Evolutionary conservation across 202 grass and related monocot genomes (phyloP).

Genomic region (Miscanthus sacchariflorus): DNA sequence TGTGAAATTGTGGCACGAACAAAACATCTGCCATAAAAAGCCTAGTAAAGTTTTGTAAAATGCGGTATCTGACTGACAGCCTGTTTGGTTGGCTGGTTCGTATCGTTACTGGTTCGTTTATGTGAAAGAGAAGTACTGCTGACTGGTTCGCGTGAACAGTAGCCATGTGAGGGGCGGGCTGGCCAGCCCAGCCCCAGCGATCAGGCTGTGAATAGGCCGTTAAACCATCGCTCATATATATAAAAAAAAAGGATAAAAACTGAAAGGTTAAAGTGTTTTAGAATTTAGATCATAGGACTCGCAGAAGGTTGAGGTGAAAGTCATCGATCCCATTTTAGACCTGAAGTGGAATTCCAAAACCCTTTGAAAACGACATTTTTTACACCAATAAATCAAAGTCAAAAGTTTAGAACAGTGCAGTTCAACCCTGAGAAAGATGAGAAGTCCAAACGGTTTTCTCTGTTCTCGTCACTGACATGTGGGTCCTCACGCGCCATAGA

Average conservation of each 20-base stretch:
- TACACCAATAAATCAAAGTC: background rate
- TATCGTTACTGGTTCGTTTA: no score
- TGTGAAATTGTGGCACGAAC: background rate
- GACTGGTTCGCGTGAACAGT: no score
- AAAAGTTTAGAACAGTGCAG: background rate
- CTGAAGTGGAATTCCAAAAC: conserved; percentile 13
- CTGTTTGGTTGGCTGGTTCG: no score
- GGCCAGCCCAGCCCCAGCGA: no score
- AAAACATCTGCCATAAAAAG: background rate
- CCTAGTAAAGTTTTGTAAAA: background rate
- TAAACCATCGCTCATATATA: background rate
- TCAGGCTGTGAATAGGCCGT: background rate
- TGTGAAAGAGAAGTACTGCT: no score
- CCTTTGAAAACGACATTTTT: background rate
- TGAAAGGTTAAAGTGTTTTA: background rate
- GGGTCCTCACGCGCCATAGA: background rate
- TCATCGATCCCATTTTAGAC: background rate
- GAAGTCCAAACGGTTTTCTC: background rate
- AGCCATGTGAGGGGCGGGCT: no score
- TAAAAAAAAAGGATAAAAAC: no score
- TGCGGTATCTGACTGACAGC: background rate
- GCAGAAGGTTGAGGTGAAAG: background rate
- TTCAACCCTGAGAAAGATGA: background rate
- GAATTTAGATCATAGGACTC: background rate
- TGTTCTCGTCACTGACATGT: background rate